Base-by-base conservation (phyloP, 1,139 yeast genomes). In the Hyphopichia burtonii region DNA sequence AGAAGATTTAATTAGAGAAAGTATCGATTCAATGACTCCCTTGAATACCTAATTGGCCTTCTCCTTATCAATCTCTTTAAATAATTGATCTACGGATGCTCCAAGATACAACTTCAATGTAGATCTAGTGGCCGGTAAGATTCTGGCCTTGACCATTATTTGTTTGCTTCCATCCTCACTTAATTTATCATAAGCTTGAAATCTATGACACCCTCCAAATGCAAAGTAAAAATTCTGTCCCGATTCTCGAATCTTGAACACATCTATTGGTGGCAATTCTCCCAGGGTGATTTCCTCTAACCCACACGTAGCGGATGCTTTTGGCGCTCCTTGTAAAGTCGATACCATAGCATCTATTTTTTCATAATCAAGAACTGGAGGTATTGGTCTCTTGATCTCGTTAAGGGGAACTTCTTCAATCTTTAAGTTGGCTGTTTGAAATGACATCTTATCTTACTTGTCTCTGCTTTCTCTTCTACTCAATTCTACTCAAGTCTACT, bases 181-280 rank as follows among this genome's bases (percentile, higher is more conserved):
- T 30, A 71, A 50, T 41, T 68, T 65, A 48, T 83, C 90, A 55
- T 85, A 85, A 0, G 91, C 91, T 57, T 86, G 94, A 51, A 86
- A 82, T 47, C 95, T 63, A 57, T 86, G 95, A 58, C 95, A 86
- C 0, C 94, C 94, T 9, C 94, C 94, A 61, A 86, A 83, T 2
- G 94, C 95, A 65, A 86, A 87, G 56, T 82, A 86, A 58, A 74
- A 76, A 23, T 66, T 73, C 42, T 76, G 63, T 0, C 89, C 93
- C 10, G 74, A 58, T 38, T 84, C 85, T 37, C 82, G 68, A 2
- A 86, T 84, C 35, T 76, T 72, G 50, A 87, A 66, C 0, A 87
- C 90, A 59, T 87, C 96, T 22, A 88, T 74, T 2, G 91, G 87
- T 1, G 93, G 93, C 36, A 85, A 61, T 50, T 83, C 85, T 0